Evolutionary conservation across 345 rosid genomes (phyloP).

Genomic region (Capsella bursapastoris): DNA sequence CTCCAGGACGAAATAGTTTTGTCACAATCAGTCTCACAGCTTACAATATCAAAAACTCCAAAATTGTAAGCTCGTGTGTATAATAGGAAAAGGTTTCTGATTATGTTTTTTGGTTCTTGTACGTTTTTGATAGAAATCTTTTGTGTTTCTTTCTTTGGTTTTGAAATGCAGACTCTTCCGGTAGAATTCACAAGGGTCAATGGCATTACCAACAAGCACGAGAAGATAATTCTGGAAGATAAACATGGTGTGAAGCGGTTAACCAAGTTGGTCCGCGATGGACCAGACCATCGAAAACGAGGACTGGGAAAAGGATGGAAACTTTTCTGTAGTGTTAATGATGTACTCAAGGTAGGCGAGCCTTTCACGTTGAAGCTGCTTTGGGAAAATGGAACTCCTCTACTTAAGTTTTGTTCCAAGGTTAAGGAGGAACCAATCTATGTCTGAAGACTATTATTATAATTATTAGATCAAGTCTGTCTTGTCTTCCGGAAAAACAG

Average conservation of each 20-base stretch:
- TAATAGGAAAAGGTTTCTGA: not conserved
- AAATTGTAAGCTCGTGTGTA: slow-evolving; percentile 24
- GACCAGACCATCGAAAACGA: slow-evolving; percentile 17
- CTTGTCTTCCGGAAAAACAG: not conserved
- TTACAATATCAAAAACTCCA: slow-evolving; percentile 31
- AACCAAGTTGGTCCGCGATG: slow-evolving; percentile 14
- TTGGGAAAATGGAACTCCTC: slow-evolving; percentile 25
- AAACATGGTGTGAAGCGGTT: slow-evolving; percentile 20
- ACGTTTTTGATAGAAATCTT: not conserved
- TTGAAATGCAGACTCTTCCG: slow-evolving; percentile 29
- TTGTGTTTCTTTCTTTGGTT: not conserved
- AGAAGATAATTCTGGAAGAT: slow-evolving; percentile 21
- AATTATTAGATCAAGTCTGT: not conserved
- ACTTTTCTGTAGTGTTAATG: slow-evolving; percentile 29
- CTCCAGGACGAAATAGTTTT: slow-evolving; percentile 11
- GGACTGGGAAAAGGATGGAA: slow-evolving; percentile 40
- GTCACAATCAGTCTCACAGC: slow-evolving; percentile 27
- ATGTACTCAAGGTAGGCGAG: not conserved
- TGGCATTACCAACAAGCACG: slow-evolving; percentile 1
- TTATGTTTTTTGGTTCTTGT: not conserved
- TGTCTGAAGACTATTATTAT: slow-evolving; percentile 2
- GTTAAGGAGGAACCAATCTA: slow-evolving; percentile 17
- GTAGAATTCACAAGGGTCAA: not conserved
- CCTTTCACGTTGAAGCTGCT: slow-evolving; percentile 31
- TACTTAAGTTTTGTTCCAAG: slow-evolving; percentile 31